These are phyloP conservation scores for Tylopilus sp. DNA, from an alignment of 768 basidiomycete genomes.

Conservation along the genomic window DNA sequence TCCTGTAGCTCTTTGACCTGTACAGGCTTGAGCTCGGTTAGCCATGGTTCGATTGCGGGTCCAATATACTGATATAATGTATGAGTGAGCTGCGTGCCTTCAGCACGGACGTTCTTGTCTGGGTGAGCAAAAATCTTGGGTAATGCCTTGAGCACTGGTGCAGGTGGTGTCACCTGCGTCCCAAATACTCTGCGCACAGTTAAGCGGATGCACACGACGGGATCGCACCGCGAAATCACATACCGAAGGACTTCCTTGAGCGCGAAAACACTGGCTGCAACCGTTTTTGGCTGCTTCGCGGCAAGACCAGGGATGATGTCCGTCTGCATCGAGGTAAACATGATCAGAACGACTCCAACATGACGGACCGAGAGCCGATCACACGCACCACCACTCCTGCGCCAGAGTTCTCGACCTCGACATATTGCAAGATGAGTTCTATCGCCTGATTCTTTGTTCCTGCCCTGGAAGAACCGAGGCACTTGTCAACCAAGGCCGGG, in stretches of 20 bases:
- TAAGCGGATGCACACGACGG: neutral
- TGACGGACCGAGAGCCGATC: conserved; percentile 25
- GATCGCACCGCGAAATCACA: conserved; percentile 23
- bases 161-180: conserved; percentile 63
- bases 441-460: conserved; percentile 87
- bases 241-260: conserved; percentile 86
- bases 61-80: conserved; percentile 86
- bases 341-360: conserved; percentile 22
- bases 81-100: conserved; percentile 76
- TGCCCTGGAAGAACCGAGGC: conserved; percentile 84
- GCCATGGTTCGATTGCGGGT: conserved; percentile 74
- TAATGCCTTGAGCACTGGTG: conserved; percentile 79
- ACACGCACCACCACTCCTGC: conserved; percentile 82
- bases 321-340: conserved; percentile 41
- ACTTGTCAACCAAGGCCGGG: conserved; percentile 94
- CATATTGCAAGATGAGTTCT: conserved; percentile 84
- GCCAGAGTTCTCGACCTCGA: conserved; percentile 89
- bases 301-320: conserved; percentile 82
- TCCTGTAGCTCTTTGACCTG: conserved; percentile 96
- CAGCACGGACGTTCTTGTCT: conserved; percentile 93
- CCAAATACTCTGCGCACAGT: conserved; percentile 66
- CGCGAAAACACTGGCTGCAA: conserved; percentile 72
- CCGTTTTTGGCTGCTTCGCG: conserved; percentile 93
- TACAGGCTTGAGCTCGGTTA: conserved; percentile 91
- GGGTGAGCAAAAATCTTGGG: conserved; percentile 94